Evolutionary conservation across 805 yeast genomes (phyloP).

Genomic region (Sugiyamaella boreocaroliniensis): DNA sequence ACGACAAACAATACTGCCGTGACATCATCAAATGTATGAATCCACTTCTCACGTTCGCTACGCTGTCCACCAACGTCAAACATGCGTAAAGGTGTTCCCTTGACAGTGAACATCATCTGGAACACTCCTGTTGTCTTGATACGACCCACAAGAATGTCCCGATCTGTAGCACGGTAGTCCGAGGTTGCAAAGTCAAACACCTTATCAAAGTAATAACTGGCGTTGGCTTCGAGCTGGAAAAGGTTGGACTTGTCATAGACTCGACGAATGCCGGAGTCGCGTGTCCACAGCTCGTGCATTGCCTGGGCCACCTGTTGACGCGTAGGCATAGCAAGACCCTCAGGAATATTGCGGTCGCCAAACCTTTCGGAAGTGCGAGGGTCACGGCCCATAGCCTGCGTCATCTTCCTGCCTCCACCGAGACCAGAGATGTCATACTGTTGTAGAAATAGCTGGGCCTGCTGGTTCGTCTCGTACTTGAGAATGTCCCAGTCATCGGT

Average conservation of each 20-base stretch:
- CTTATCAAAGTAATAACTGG: constrained; percentile 72
- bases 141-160: constrained; percentile 82
- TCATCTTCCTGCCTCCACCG: background rate
- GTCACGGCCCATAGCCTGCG: constrained; percentile 2
- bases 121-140: constrained; percentile 95
- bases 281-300: constrained; percentile 58
- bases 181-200: constrained; percentile 58
- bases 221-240: constrained; percentile 81
- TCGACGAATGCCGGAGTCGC: constrained; percentile 58
- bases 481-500: constrained; percentile 8
- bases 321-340: background rate
- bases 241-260: constrained; percentile 45
- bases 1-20: constrained; percentile 82
- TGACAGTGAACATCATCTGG: constrained; percentile 69
- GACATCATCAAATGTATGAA: constrained; percentile 86
- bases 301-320: constrained; percentile 55
- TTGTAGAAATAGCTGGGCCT: constrained; percentile 56
- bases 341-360: constrained; percentile 2
- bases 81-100: constrained; percentile 60
- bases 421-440: constrained; percentile 36
- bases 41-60: constrained; percentile 88
- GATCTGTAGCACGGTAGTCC: constrained; percentile 63
- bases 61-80: constrained; percentile 97
- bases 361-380: background rate
- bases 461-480: constrained; percentile 35